These are phyloP conservation scores for Pleurotus tuber-regium DNA, from an alignment of 768 basidiomycete species.

Conservation along the genomic window DNA sequence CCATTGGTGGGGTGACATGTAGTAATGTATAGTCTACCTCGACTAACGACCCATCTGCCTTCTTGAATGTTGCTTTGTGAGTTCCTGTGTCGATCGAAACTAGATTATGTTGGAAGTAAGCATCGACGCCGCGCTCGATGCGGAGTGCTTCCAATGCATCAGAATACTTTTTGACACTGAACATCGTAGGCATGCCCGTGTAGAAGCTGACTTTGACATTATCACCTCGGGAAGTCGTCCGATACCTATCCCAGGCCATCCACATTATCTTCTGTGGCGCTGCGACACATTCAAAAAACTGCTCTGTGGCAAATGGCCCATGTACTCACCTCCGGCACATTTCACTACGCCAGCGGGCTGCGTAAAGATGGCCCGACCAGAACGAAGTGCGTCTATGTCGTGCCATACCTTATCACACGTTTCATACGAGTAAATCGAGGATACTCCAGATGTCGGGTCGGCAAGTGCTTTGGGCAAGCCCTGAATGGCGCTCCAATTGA, in stretches of 20 bases:
- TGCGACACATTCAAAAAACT: slow-evolving; percentile 21
- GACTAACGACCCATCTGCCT: slow-evolving; percentile 62
- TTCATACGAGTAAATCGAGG: slow-evolving; percentile 89
- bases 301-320: not conserved
- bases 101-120: slow-evolving; percentile 80
- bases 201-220: slow-evolving; percentile 74
- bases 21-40: slow-evolving; percentile 79
- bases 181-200: slow-evolving; percentile 94
- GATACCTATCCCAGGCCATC: slow-evolving; percentile 90
- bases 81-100: slow-evolving; percentile 66
- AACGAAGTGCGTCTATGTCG: slow-evolving; percentile 71
- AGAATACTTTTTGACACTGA: slow-evolving; percentile 94
- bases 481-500: slow-evolving; percentile 74
- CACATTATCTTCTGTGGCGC: slow-evolving; percentile 94
- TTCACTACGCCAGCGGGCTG: slow-evolving; percentile 93
- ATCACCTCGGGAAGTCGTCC: slow-evolving; percentile 53
- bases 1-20: slow-evolving; percentile 92
- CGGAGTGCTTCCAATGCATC: slow-evolving; percentile 81
- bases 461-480: slow-evolving; percentile 75
- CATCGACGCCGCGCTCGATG: slow-evolving; percentile 76
- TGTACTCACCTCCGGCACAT: slow-evolving; percentile 76
- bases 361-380: slow-evolving; percentile 85
- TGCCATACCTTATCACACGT: slow-evolving; percentile 89
- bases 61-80: slow-evolving; percentile 84
- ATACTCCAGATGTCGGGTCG: slow-evolving; percentile 79